A percentile compares a stretch with the other conserved stretches of the same genome.
Evolutionary conservation across 1,284 basidiomycete species (phyloP).

Genomic region (Rhodotorula sp.): DNA sequence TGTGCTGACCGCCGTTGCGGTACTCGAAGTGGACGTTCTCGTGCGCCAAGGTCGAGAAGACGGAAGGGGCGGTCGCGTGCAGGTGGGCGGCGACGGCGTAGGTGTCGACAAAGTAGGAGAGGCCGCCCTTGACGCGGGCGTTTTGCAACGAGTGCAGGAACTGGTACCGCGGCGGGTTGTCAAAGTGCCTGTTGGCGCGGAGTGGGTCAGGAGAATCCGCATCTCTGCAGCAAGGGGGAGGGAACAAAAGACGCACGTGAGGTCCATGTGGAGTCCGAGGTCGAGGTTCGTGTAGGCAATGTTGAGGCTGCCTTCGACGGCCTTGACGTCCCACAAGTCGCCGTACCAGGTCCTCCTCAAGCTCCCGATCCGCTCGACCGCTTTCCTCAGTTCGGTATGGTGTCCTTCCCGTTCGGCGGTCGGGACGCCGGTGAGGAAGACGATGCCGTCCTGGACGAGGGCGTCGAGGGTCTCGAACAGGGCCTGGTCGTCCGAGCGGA

Average conservation of each 20-base stretch:
- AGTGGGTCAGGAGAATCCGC: no score
- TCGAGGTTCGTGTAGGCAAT: conserved; percentile 93
- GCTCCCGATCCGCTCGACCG: conserved; percentile 69
- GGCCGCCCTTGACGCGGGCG: conserved; percentile 72
- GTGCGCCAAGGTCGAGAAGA: conserved; percentile 63
- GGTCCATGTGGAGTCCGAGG: conserved; percentile 88
- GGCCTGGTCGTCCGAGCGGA: conserved; percentile 11
- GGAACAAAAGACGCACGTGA: conserved; percentile 62
- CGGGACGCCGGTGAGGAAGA: conserved; percentile 61
- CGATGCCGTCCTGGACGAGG: conserved; percentile 56
- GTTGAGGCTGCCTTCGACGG: conserved; percentile 69
- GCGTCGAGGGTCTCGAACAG: conserved; percentile 49
- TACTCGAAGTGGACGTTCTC: conserved; percentile 83
- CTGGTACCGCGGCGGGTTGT: conserved; percentile 86
- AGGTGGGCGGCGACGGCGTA: conserved; percentile 66
- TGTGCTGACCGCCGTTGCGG: conserved; percentile 82
- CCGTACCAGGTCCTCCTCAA: conserved; percentile 90
- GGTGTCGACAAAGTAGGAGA: conserved; percentile 85
- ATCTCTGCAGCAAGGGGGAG: neutral
- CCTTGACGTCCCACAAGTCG: conserved; percentile 78
- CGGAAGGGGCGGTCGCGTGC: conserved; percentile 55
- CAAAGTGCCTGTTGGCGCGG: conserved; percentile 59
- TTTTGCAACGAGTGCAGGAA: conserved; percentile 86
- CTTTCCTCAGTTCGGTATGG: conserved; percentile 58
- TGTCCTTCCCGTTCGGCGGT: conserved; percentile 59